Base-by-base conservation (phyloP, 305 asterid genomes). In the Fraxinus sp. region DNA sequence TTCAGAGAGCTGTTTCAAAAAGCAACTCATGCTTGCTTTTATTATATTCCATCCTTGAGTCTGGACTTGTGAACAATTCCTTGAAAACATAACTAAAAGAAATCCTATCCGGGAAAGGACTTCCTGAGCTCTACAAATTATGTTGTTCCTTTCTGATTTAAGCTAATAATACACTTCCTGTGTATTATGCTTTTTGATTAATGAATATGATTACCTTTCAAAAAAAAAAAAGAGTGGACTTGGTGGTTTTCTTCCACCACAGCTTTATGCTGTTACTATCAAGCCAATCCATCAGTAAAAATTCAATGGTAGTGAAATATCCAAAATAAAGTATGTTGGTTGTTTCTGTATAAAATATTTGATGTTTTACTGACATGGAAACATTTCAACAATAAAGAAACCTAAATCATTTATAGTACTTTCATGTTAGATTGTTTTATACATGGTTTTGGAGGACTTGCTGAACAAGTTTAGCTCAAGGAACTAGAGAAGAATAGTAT, bases 241-340 rank as follows among this genome's bases (percentile, higher is more conserved):
- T 13, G 59, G 30, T 35, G 32, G 18, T 71, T n/a, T 75, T 77
- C 66, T 77, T 72, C 73, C 83, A 83, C 78, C 79, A 75, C 59
- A 18, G 37, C 66, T 52, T 28, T 26, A 68, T 76, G 14, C 32
- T 20, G 74, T 66, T 55, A 70, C 72, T 75, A 77, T 74, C 55
- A 16, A 81, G 72, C 72, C 22, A 28, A 26, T 70, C 22, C 28
- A 43, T 68, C 26, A 28, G 39, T 28, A 68, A 41, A 13, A 70
- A 37, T 30, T 4, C 28, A 55, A 77, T 84, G 11, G 26, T 28
- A 36, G 43, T 74, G 18, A 11, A 52, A 74, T 24, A 36, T 79
- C 30, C 30, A 2, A 22, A 36, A 24, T 75, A 55, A 11, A 71
- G 64, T 39, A 14, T 66, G 26, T 64, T 66, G 3, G 30, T 37